Base-by-base conservation (phyloP, 306 rosid genomes). In the Castanopsis chinensis region DNA sequence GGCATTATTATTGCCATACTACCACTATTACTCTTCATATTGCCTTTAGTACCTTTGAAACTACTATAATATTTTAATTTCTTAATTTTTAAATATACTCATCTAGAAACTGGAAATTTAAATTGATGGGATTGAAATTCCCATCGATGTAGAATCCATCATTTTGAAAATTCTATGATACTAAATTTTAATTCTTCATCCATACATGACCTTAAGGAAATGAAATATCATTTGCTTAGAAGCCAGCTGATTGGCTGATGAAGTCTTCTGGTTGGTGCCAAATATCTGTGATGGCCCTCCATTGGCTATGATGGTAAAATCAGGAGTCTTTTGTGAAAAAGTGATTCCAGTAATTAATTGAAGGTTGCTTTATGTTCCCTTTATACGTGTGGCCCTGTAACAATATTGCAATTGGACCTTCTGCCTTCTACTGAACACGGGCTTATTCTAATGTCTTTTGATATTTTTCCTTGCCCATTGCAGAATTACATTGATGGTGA, bases 401-500 rank as follows among this genome's bases (percentile, higher is more conserved):
- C 71, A 5, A 67, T 18, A 21, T 67, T 18, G 51, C 51, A 67
- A 23, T 33, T 67, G 71, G 18, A 35, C 49, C 72, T 35, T 35
- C 21, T 33, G 19, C 72, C 19, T 33, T 67, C 25, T 3, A n/a
- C 7, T 33, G 30, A 18, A 67, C 52, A 4, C 10, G 52, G 27
- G 12, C 72, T 35, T 64, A 35, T 64, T 17, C 49, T 67, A 59
- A 59, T 59, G 65, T 10, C 45, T 20, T 59, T 23, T 59, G 53
- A 23, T 59, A 59, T 59, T 7, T 14, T 23, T 28, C 12, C 67
- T 23, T 11, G 15, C 67, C 3, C 19, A 23, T 60, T 60, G 14
- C 53, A 49, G 25, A 14, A 60, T 51, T 45, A 52, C 71, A 70
- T 55, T 61, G 78, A 32, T 67, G 77, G 59, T 77, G 23, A 57